phyloP scores from a whole-genome alignment of 345 rosid species.

The Zanthoxylum bungeanum region DNA sequence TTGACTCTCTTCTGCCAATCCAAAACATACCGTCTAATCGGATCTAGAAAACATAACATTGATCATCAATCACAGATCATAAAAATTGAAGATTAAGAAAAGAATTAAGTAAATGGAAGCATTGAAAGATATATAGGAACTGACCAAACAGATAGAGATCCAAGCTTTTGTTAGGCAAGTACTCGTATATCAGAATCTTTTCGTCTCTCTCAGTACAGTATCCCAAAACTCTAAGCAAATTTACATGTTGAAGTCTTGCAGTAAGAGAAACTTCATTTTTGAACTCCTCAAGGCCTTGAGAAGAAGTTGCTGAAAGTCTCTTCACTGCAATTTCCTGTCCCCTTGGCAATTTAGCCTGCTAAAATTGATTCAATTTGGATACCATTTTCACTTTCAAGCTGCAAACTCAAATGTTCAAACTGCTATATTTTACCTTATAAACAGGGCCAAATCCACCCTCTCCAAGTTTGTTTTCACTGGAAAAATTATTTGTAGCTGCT shows the following conservation, averaged over 20 bases:
- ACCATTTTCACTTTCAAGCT: too few species aligned
- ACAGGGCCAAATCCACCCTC: conserved; percentile 53
- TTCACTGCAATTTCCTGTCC: conserved; percentile 42
- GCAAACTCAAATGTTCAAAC: too few species aligned
- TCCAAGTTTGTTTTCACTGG: conserved; percentile 31
- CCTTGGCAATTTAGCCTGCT: conserved; percentile 23
- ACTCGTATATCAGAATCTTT: conserved; percentile 40
- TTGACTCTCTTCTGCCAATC: conserved; percentile 8
- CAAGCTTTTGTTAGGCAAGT: conserved; percentile 34
- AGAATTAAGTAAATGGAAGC: background rate
- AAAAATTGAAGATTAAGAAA: background rate
- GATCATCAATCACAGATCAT: too few species aligned
- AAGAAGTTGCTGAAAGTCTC: conserved; percentile 36
- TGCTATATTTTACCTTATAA: conserved; percentile 23
- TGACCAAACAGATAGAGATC: conserved; percentile 32
- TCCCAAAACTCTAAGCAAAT: conserved; percentile 33
- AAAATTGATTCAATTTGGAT: background rate
- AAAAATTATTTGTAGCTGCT: conserved; percentile 37
- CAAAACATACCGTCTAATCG: background rate
- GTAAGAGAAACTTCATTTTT: conserved; percentile 35
- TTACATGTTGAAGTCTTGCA: conserved; percentile 40
- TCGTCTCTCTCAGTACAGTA: conserved; percentile 33
- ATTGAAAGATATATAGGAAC: background rate
- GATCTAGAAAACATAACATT: background rate
- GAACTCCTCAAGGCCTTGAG: conserved; percentile 41